phyloP scores from a whole-genome alignment of 805 yeast genomes.

The Metschnikowia continentalis region DNA sequence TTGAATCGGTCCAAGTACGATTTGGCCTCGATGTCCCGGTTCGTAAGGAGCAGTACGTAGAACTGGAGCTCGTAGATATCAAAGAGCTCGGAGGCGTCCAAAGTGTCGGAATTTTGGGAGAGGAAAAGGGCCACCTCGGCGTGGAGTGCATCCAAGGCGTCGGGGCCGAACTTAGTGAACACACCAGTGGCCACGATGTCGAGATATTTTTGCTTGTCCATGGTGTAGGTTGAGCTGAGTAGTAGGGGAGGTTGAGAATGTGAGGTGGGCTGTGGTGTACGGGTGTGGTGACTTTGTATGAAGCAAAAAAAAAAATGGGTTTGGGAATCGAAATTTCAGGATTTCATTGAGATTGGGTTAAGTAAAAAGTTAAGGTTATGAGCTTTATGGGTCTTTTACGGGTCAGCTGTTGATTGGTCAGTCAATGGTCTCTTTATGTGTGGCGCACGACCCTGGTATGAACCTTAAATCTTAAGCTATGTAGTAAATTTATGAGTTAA shows the following conservation, averaged over 20 bases:
- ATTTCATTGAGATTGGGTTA: too few relatives aligned
- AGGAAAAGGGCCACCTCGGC: constrained; percentile 39
- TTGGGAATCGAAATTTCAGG: too few relatives aligned
- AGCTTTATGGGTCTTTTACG: too few relatives aligned
- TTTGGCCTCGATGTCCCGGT: constrained; percentile 70
- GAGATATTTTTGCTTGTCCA: constrained; percentile 10
- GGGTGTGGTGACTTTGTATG: background rate
- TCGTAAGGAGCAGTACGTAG: constrained; percentile 54
- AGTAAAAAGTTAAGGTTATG: too few relatives aligned
- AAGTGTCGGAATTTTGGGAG: constrained; percentile 22
- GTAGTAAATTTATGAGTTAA: too few relatives aligned
- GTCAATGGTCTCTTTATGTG: too few relatives aligned
- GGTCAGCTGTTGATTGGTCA: too few relatives aligned
- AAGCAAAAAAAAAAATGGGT: too few relatives aligned
- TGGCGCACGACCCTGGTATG: too few relatives aligned
- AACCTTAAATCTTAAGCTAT: too few relatives aligned
- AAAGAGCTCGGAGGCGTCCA: constrained; percentile 47
- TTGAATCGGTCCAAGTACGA: constrained; percentile 55
- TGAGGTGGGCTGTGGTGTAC: background rate
- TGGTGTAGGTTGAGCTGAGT: background rate
- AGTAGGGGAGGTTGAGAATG: background rate
- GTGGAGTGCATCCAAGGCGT: constrained; percentile 35
- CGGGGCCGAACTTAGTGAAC: constrained; percentile 49
- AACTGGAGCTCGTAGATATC: constrained; percentile 69
- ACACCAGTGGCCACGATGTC: constrained; percentile 31